Evolutionary conservation across 2,329 filamentous ascomycete genomes (phyloP), one percentile per base, ranked within the genome.

Genomic region (Fusarium brevicatenulatum): DNA sequence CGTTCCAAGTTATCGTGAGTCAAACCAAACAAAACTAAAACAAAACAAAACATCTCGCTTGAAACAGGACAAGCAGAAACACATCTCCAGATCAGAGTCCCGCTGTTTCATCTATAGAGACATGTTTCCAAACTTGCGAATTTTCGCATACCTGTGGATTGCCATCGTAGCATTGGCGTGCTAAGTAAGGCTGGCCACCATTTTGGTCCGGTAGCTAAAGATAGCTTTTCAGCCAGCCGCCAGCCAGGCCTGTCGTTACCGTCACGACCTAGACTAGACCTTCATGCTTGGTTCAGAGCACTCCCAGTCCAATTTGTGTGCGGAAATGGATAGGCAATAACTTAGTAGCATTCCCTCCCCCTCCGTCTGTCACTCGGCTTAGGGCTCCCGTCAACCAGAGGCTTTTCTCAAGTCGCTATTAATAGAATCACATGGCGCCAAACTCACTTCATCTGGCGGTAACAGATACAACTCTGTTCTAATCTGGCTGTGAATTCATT

Each of bases 181-280:
- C 32, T 44, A 40, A 57, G 25, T 49, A 40, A 57, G 25, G 28
- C n/a, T 36, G 62, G 63, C 67, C 63, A 49, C 34, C 12, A 32
- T 44, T 52, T 40, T 34, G 55, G 52, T 52, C 55, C 23, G 23
- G 28, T 57, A 46, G 50, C 71, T 64, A 74, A 73, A 74, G 67
- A 73, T 73, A 71, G 71, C 36, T 54, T 42, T 43, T 46, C 37
- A 15, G 32, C 49, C 39, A 66, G 43, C 58, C 59, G 60, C 53
- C 40, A 19, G 32, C 52, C 37, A 19, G 42, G 23, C n/a, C 53
- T 25, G 23, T 36, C 34, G 23, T 28, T 25, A 52, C 30, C 30
- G 28, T 49, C 36, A 57, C 43, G 19, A 12, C 25, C 39, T 39
- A 25, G 46, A 18, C 39, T 39, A 25, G 46, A 18, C 28, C 36